phyloP scores from a whole-genome alignment of 2,329 filamentous ascomycete species.

The Colletotrichum noveboracense region DNA sequence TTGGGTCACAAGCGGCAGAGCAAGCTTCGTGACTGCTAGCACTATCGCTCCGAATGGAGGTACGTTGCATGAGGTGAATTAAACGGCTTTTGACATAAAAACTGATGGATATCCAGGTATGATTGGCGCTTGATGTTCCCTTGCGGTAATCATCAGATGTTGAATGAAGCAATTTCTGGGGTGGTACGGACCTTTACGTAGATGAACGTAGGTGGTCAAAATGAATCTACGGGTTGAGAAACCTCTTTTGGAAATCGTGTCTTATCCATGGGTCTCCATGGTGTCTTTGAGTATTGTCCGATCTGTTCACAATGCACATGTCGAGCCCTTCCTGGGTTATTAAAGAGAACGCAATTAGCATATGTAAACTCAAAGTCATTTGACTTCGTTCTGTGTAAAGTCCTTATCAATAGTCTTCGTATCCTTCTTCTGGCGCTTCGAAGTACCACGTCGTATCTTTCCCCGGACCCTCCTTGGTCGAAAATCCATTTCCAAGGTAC shows the following conservation, averaged over 20 bases:
- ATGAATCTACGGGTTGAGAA: not conserved
- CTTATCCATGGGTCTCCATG: not conserved
- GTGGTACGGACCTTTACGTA: not conserved
- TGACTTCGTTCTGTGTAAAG: not conserved
- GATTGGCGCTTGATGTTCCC: not conserved
- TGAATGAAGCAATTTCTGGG: not conserved
- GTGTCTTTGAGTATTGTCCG: not conserved
- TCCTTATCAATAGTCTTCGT: not conserved
- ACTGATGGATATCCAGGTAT: not conserved
- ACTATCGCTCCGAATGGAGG: not conserved
- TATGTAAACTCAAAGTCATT: not conserved
- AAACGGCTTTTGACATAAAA: not conserved
- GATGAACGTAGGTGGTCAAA: not conserved
- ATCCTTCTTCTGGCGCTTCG: not conserved
- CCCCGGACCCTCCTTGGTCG: not conserved
- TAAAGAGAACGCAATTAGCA: not conserved
- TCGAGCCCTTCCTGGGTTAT: not conserved
- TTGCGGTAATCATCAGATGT: fast-evolving
- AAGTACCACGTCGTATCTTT: not conserved
- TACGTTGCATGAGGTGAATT: fast-evolving
- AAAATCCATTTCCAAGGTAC: not conserved
- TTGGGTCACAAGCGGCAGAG: not conserved
- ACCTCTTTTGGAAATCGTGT: not conserved
- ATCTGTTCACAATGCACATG: not conserved
- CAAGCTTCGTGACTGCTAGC: not conserved